Evolutionary conservation across 2,329 filamentous ascomycete species (phyloP).

Genomic region (Sclerotinia borealis): DNA sequence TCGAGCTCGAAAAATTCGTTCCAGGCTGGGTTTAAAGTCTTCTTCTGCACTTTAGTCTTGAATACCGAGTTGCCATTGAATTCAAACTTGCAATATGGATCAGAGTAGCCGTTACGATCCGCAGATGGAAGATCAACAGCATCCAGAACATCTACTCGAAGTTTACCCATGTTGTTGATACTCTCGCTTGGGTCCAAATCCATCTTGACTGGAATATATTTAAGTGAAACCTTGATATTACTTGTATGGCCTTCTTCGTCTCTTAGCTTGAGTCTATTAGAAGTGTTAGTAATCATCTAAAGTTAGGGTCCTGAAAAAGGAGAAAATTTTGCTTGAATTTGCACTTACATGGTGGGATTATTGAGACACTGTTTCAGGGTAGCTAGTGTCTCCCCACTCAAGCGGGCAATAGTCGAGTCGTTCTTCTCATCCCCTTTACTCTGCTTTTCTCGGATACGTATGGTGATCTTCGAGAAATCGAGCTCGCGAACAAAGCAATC

Average conservation of each 20-base stretch:
- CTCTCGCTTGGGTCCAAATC: constrained; percentile 87
- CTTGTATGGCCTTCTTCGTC: constrained; percentile 69
- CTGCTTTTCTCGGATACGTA: constrained; percentile 80
- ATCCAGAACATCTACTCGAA: constrained; percentile 89
- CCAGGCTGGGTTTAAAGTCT: constrained; percentile 91
- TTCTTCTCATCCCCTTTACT: constrained; percentile 61
- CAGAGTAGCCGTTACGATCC: constrained; percentile 93
- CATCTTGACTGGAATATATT: constrained; percentile 95
- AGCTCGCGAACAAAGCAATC: constrained; percentile 95
- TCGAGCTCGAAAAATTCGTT: constrained; percentile 90
- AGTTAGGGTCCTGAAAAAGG: not conserved
- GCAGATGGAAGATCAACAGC: constrained; percentile 83
- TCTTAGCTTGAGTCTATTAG: constrained; percentile 73
- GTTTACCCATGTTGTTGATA: constrained; percentile 96
- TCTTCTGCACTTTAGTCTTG: constrained; percentile 96
- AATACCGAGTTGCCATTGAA: constrained; percentile 84
- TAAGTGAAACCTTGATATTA: constrained; percentile 84
- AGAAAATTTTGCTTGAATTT: constrained; percentile 43
- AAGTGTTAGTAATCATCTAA: constrained; percentile 58
- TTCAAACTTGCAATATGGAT: constrained; percentile 93
- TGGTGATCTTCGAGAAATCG: constrained; percentile 89
- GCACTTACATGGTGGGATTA: constrained; percentile 12
- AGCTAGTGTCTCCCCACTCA: constrained; percentile 78
- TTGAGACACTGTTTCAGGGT: constrained; percentile 77
- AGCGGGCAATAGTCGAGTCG: constrained; percentile 71